Evolutionary conservation across 768 basidiomycete species (phyloP).

Genomic region (Naganishia randhawae): DNA sequence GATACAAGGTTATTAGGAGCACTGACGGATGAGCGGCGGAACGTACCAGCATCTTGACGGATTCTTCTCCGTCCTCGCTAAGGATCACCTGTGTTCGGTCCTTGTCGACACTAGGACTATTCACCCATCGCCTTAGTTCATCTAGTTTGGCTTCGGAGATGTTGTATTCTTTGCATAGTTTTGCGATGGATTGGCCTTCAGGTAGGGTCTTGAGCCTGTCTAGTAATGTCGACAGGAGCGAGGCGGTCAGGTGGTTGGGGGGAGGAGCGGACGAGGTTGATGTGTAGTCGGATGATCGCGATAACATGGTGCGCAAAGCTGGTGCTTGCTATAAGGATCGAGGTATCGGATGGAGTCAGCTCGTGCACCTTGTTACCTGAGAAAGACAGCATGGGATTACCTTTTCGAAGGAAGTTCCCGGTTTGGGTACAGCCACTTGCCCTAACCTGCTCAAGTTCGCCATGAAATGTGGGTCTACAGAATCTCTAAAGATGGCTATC

Average conservation of each 20-base stretch:
- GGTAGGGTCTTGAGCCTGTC: conserved; percentile 41
- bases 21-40: neutral
- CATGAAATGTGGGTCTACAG: conserved; percentile 47
- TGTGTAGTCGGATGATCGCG: conserved; percentile 31
- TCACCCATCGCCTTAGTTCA: conserved; percentile 42
- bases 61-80: conserved; percentile 41
- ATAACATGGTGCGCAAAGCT: conserved; percentile 43
- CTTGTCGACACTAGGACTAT: conserved; percentile 45
- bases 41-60: conserved; percentile 43
- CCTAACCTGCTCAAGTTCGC: conserved; percentile 44
- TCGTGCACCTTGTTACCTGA: neutral
- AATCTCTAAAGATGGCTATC: conserved; percentile 41
- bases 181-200: conserved; percentile 20
- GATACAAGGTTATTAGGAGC: neutral
- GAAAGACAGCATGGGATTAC: conserved; percentile 1
- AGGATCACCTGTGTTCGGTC: conserved; percentile 36
- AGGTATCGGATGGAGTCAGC: neutral
- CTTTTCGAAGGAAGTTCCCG: conserved; percentile 37
- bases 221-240: conserved; percentile 40
- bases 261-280: conserved; percentile 30
- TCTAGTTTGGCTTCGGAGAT: conserved; percentile 36
- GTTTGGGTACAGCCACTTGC: conserved; percentile 44
- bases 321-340: conserved; percentile 35
- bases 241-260: conserved; percentile 38
- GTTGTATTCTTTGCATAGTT: conserved; percentile 42